phyloP scores from a whole-genome alignment of 1,139 yeast species.

The Suhomyces kunorum region DNA sequence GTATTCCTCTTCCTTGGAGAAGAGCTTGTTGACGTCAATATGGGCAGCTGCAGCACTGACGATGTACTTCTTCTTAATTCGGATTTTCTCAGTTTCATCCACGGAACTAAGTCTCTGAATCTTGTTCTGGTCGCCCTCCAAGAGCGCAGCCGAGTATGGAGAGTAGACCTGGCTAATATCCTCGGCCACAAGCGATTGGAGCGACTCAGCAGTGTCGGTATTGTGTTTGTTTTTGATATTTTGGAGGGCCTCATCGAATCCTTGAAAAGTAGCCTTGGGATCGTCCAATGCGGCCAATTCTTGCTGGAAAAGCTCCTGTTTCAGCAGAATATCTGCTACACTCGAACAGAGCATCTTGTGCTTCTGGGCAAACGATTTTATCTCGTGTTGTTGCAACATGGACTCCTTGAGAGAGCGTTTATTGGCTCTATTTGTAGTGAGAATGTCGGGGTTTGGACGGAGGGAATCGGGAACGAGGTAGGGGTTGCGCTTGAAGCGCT shows the following conservation, averaged over 20 bases:
- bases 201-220: constrained; percentile 8
- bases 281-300: constrained; percentile 32
- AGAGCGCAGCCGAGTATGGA: constrained; percentile 36
- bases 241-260: constrained; percentile 46
- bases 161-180: constrained; percentile 37
- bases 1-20: constrained; percentile 59
- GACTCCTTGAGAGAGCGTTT: constrained; percentile 48
- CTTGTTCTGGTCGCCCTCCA: constrained; percentile 7
- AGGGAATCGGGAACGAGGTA: constrained; percentile 15
- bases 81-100: constrained; percentile 23
- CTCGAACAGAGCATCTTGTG: constrained; percentile 35
- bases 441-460: constrained; percentile 6
- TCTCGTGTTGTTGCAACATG: constrained; percentile 69
- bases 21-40: constrained; percentile 49
- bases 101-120: constrained; percentile 10
- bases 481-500: constrained; percentile 36
- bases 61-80: constrained; percentile 36
- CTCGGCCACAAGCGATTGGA: constrained; percentile 25
- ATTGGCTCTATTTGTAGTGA: constrained; percentile 11
- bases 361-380: constrained; percentile 51
- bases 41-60: constrained; percentile 54
- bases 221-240: constrained; percentile 34
- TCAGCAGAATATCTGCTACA: constrained; percentile 27
- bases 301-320: constrained; percentile 18
- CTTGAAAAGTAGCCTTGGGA: constrained; percentile 30